Conservation (phyloP, 345 rosid species). For the Mallotus nudiflorus region DNA sequence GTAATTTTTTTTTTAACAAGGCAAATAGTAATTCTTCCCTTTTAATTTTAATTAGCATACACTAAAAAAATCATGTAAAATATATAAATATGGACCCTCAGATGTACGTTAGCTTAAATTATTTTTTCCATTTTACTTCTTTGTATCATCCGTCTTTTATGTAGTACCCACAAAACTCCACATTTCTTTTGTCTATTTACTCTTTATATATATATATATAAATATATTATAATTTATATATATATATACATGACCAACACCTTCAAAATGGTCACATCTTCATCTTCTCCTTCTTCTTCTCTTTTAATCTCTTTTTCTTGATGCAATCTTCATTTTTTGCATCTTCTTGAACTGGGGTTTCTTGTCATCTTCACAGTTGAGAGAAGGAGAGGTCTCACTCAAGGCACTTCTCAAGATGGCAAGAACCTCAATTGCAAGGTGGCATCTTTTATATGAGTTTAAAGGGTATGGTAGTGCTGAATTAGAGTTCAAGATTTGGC, state of each 20-base stretch:
- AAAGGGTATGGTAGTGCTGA: background rate
- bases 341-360: background rate
- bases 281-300: background rate
- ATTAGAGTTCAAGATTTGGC: conserved; percentile 11
- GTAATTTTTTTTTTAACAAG: no score
- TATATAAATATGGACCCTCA: no score
- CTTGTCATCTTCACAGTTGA: background rate
- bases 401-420: conserved; percentile 7
- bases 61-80: no score
- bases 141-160: conserved; percentile 31
- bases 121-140: background rate
- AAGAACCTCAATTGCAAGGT: conserved; percentile 9
- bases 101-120: background rate
- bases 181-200: background rate
- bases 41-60: no score
- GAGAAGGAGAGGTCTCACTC: no score
- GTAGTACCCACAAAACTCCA: conserved; percentile 5
- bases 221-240: no score
- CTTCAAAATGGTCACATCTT: conserved; percentile 9
- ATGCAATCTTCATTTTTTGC: background rate
- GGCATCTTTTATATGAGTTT: background rate
- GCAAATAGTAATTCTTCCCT: no score
- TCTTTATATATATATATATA: background rate
- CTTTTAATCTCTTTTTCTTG: background rate
- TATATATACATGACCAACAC: conserved; percentile 5